Percentiles rank a stretch among this genome's conserved stretches.
phyloP scores from a whole-genome alignment of 257 asterid genomes.

The Fraxinus cuspidata region DNA sequence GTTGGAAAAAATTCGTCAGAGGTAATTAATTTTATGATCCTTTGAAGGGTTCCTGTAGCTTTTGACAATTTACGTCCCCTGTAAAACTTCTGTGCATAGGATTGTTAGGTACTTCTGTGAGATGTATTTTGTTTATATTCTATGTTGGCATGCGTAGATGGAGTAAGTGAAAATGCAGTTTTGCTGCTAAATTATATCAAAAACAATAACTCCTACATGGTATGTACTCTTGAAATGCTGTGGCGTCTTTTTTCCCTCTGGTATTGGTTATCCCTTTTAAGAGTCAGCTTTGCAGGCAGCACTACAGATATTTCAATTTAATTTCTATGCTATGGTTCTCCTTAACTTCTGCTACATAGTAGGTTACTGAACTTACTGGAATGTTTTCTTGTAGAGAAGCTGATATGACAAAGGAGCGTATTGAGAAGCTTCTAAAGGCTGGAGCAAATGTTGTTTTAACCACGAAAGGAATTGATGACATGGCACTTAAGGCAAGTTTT shows the following conservation, averaged over 20 bases:
- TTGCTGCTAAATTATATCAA: not conserved
- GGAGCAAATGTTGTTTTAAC: slow-evolving; percentile 97
- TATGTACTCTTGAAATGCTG: slow-evolving; percentile 3
- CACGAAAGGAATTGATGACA: slow-evolving; percentile 97
- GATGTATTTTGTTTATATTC: not conserved
- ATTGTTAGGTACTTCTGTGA: not conserved
- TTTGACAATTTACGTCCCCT: not conserved
- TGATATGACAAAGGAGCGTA: slow-evolving; percentile 95
- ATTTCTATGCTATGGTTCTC: not conserved
- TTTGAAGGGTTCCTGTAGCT: not conserved
- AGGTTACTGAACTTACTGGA: not conserved
- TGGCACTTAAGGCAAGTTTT: slow-evolving; percentile 87
- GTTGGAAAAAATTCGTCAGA: slow-evolving; percentile 92
- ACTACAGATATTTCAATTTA: not conserved
- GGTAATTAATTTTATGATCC: slow-evolving; percentile 44
- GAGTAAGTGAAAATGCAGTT: not conserved
- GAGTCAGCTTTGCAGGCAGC: slow-evolving; percentile 15
- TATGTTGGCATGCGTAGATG: not conserved
- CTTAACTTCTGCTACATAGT: slow-evolving; percentile 12
- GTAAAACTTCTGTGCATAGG: not conserved
- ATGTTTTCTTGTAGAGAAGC: slow-evolving; percentile 68
- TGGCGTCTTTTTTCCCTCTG: not conserved
- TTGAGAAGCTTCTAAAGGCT: slow-evolving; percentile 87
- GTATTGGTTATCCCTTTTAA: not conserved
- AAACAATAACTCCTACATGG: not conserved